Conservation (phyloP, 2,329 filamentous ascomycete genomes). For the Calonectria pseudoreteaudii region DNA sequence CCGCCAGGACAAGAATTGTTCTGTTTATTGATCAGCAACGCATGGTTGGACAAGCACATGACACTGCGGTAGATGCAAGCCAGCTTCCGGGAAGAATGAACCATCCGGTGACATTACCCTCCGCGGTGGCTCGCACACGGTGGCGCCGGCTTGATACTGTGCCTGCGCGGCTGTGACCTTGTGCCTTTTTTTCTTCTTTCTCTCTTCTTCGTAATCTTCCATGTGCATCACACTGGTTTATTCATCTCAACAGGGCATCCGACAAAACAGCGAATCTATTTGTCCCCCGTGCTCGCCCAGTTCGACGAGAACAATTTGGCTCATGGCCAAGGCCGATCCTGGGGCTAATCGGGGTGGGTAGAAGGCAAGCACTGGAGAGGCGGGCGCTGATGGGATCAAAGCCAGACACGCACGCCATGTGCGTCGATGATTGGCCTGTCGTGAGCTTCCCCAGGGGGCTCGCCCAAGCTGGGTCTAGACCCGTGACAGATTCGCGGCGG, state of each 20-base stretch:
- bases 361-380: slow-evolving; percentile 2
- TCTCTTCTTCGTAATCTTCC: neutral
- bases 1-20: neutral
- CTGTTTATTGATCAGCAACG: neutral
- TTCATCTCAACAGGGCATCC: neutral
- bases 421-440: slow-evolving; percentile 45
- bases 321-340: neutral
- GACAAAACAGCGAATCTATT: slow-evolving; percentile 19
- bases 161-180: neutral
- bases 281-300: slow-evolving; percentile 33
- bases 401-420: slow-evolving; percentile 44
- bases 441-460: slow-evolving; percentile 9
- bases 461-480: neutral
- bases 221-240: neutral
- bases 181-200: neutral
- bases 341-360: neutral
- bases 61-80: neutral
- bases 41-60: neutral
- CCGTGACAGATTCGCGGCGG: slow-evolving; percentile 8
- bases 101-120: neutral
- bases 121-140: neutral
- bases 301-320: slow-evolving; percentile 29
- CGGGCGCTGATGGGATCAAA: slow-evolving; percentile 24
- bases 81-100: neutral
- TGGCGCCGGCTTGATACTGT: neutral